Evolutionary conservation across 2,329 filamentous ascomycete genomes (phyloP), one percentile per base, ranked within the genome.

Genomic region (Xylariaceae sp.): DNA sequence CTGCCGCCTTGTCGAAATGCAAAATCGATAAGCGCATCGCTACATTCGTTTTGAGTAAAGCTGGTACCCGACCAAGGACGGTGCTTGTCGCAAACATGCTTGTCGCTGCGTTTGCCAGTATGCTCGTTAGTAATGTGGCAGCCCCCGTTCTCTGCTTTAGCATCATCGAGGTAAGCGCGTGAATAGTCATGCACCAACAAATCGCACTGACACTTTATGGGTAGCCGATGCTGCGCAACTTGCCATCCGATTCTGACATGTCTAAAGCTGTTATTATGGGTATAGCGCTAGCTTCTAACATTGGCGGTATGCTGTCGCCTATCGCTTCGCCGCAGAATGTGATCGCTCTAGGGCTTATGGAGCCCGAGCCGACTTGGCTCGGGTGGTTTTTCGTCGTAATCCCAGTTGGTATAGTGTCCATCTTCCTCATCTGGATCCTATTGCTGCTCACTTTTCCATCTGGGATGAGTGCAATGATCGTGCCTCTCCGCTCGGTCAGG

Each of bases 121-220:
- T 99, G 94, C 91, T 96, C 80, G 97, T 99, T 67, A 96, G 92
- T 75, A 99, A 99, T 64, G 95, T 99, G 23, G 94, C 94, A 1
- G 93, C 95, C 1, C 94, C 94, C 0, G 94, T 99, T 8, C 81
- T 99, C 30, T 99, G 94, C 77, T 97, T 95, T 73, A 96, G 92
- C 16, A 97, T 99, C 66, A 96, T 99, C 55, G 92, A 96, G 81
- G 88, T 90, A 73, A 64, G 79, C 70, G 11, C 58, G 20, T 3
- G 3, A 11, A 29, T 40, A 30, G 37, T 23, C 10, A 36, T 24
- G 4, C 2, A 8, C 21, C 29, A 18, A 26, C 10, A 11, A n/a
- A 15, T 26, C 1, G 15, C 26, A 10, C 35, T 57, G 18, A 59
- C 50, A 8, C 23, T 9, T 43, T 2, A n/a, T 37, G 11, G n/a